A percentile compares a stretch with the other conserved stretches of the same genome.
Evolutionary conservation across 2,329 filamentous ascomycete species (phyloP).

Genomic region (Aspergillus terreus): DNA sequence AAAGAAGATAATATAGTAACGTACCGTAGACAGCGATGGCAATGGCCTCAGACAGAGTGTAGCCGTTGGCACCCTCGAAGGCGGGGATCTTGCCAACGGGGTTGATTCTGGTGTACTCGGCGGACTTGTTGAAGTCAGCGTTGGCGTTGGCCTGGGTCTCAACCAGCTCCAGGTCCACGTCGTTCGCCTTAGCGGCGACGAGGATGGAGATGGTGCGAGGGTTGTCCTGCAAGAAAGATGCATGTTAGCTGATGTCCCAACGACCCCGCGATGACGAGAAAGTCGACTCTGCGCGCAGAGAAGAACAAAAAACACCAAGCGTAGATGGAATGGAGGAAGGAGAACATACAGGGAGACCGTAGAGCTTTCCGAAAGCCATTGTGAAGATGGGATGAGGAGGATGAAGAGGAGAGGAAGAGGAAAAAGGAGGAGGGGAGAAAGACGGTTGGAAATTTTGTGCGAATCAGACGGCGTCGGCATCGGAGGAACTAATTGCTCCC

Average conservation of each 20-base stretch:
- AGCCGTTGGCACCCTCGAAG: constrained; percentile 90
- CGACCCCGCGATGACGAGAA: constrained; percentile 9
- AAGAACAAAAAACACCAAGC: constrained; percentile 3
- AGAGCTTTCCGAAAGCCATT: constrained; percentile 98
- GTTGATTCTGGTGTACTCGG: constrained; percentile 82
- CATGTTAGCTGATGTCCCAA: constrained; percentile 17
- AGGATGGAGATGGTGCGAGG: constrained; percentile 82
- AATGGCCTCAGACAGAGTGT: constrained; percentile 80
- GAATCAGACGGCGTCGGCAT: constrained; percentile 20
- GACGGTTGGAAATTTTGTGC: constrained; percentile 23
- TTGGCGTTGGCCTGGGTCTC: constrained; percentile 52
- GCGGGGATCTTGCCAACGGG: constrained; percentile 87
- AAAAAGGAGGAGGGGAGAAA: constrained; percentile 9
- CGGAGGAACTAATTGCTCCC: constrained; percentile 22
- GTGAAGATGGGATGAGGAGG: constrained; percentile 41
- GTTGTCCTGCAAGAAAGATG: constrained; percentile 64
- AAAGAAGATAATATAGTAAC: constrained; percentile 43
- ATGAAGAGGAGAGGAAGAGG: constrained; percentile 19
- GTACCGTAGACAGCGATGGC: constrained; percentile 97
- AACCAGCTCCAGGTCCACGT: constrained; percentile 84
- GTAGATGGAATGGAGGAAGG: background rate
- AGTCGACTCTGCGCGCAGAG: background rate
- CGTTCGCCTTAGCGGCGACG: constrained; percentile 96
- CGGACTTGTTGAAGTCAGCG: constrained; percentile 59
- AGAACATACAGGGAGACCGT: constrained; percentile 70